Evolutionary conservation across 352 stramenopile species (phyloP).

Genomic region (Globisporangium canariense): DNA sequence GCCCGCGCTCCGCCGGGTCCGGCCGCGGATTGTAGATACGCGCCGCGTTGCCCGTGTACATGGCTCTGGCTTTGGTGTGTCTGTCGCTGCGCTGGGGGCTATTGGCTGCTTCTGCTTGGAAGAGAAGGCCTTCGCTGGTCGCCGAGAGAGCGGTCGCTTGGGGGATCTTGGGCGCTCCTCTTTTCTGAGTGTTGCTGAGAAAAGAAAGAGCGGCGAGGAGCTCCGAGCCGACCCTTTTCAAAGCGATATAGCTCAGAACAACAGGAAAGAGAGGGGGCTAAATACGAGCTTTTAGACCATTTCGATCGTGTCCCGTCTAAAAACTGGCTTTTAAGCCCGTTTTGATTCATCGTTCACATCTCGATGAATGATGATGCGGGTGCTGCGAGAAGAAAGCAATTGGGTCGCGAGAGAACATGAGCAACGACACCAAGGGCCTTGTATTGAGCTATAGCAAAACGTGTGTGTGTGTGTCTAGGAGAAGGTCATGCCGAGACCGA

Average conservation of each 20-base stretch:
- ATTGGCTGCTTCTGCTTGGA: not conserved
- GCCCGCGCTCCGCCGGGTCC: constrained; percentile 63
- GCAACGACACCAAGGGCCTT: not conserved
- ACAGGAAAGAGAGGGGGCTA: not conserved
- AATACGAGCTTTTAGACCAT: not conserved
- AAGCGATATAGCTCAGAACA: not conserved
- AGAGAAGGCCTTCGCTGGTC: not conserved
- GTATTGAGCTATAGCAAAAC: not conserved
- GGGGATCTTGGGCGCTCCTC: constrained; percentile 1
- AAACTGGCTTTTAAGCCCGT: not conserved
- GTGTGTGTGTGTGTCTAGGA: constrained; percentile 36
- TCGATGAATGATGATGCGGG: not conserved
- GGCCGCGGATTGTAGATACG: constrained; percentile 71
- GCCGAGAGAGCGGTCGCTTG: not conserved
- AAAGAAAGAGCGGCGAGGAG: constrained; percentile 12
- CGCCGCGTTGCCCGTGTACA: constrained; percentile 54
- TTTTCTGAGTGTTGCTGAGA: constrained; percentile 5
- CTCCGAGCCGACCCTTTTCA: not conserved
- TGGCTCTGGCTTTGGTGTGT: constrained; percentile 13
- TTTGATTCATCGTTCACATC: too few species aligned
- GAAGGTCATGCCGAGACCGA: constrained; percentile 84
- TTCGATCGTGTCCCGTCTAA: not conserved
- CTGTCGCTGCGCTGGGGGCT: not conserved
- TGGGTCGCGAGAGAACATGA: not conserved
- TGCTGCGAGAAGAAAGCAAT: not conserved